Conservation (phyloP, 352 stramenopile species). For the Phytophthora pinifolia region DNA sequence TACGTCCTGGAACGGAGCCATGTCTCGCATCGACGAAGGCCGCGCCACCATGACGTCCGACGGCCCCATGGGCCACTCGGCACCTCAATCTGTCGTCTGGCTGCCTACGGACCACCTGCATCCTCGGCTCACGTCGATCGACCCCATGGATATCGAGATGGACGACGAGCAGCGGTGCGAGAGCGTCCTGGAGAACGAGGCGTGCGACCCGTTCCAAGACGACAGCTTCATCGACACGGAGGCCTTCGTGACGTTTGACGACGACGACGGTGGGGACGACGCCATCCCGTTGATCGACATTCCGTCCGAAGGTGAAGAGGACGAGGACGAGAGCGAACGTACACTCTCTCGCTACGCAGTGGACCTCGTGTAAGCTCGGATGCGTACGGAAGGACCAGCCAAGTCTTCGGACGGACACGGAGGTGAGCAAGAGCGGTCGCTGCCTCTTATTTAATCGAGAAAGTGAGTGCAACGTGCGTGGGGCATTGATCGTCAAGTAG, state of each 20-base stretch:
- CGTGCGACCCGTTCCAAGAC: constrained; percentile 19
- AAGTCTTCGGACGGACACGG: constrained; percentile 13
- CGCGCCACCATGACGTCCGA: constrained; percentile 43
- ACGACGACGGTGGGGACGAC: constrained; percentile 25
- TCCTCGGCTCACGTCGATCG: constrained; percentile 17
- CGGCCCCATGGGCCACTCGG: constrained; percentile 15
- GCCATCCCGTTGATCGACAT: constrained; percentile 44
- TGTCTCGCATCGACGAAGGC: constrained; percentile 37
- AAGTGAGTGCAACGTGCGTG: constrained; percentile 2
- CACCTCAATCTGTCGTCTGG: constrained; percentile 29
- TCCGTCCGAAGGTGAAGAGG: constrained; percentile 35
- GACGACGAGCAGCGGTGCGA: constrained; percentile 16
- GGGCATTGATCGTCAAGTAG: neutral
- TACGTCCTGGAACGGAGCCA: constrained; percentile 23
- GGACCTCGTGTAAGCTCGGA: constrained; percentile 20
- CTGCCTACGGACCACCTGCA: constrained; percentile 32
- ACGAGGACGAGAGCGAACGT: constrained; percentile 27
- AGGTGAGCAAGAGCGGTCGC: constrained; percentile 14
- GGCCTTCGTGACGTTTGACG: constrained; percentile 33
- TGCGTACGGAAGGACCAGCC: neutral
- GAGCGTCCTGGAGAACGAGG: constrained; percentile 7
- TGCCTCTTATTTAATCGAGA: constrained; percentile 35
- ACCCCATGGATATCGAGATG: constrained; percentile 20
- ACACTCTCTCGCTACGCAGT: constrained; percentile 16
- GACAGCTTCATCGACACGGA: constrained; percentile 33